Evolutionary conservation across 192 early-diverging fungal species (phyloP).

Genomic region (Coemansia guatemalensis): DNA sequence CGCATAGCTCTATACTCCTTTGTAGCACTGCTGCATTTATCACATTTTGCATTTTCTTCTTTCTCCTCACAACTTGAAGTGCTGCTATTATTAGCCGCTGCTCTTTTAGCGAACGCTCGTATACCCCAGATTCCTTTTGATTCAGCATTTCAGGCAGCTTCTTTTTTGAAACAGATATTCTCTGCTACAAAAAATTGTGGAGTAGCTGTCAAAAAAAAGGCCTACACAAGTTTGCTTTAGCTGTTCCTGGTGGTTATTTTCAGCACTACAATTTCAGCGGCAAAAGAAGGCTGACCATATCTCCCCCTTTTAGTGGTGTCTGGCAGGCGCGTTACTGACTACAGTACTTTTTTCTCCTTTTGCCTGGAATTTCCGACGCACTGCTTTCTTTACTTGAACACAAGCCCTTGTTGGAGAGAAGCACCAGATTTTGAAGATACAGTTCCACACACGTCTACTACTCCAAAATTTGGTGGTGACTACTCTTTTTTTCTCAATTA

Average conservation of each 20-base stretch:
- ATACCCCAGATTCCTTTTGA: background rate
- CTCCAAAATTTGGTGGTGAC: background rate
- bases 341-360: background rate
- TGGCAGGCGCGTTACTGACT: background rate
- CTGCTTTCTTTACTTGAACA: background rate
- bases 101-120: background rate
- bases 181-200: background rate
- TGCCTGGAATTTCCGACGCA: background rate
- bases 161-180: background rate
- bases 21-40: background rate
- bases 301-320: background rate
- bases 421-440: background rate
- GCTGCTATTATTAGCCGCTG: background rate
- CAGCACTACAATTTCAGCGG: background rate
- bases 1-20: background rate
- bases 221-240: background rate
- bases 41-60: background rate
- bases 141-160: background rate
- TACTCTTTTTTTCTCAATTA: background rate
- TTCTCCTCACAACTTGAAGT: background rate
- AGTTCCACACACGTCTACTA: background rate
- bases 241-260: background rate
- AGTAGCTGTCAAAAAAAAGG: background rate
- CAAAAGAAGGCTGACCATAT: background rate
- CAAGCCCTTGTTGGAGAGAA: background rate